phyloP scores from a whole-genome alignment of 768 basidiomycete genomes.

The Boletus tylopilopsis region DNA sequence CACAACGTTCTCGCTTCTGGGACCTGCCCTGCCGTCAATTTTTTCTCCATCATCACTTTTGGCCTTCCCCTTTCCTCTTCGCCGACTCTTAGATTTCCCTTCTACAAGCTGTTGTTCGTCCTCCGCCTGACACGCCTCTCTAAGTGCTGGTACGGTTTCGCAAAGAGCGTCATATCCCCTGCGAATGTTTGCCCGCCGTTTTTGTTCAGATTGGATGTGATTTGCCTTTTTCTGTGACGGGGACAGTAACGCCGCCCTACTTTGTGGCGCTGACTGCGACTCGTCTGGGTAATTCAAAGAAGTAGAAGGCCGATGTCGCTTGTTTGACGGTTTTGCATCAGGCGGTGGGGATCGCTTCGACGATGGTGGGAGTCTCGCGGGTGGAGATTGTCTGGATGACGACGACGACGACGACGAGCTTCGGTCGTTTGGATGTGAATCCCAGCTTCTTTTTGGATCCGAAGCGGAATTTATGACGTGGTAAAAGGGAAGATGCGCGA shows the following conservation, averaged over 20 bases:
- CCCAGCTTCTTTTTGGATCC: slow-evolving; percentile 10
- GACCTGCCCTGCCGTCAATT: slow-evolving; percentile 81
- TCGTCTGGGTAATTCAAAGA: slow-evolving; percentile 11
- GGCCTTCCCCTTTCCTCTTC: slow-evolving; percentile 35
- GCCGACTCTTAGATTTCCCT: slow-evolving; percentile 33
- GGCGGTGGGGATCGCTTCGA: slow-evolving; percentile 26
- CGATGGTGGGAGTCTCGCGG: slow-evolving; percentile 12
- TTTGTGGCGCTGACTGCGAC: slow-evolving; percentile 9
- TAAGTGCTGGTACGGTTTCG: slow-evolving; percentile 73
- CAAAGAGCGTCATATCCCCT: slow-evolving; percentile 87
- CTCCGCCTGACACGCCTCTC: slow-evolving; percentile 76
- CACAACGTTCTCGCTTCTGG: slow-evolving; percentile 88
- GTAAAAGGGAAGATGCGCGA: slow-evolving; percentile 18
- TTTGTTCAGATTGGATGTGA: slow-evolving; percentile 93
- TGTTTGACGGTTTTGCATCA: slow-evolving; percentile 26
- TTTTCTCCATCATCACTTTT: slow-evolving; percentile 56
- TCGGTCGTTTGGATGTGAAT: slow-evolving; percentile 11
- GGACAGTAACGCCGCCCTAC: slow-evolving; percentile 48
- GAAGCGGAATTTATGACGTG: slow-evolving; percentile 8
- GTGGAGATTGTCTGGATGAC: slow-evolving; percentile 26
- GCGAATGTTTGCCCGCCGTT: slow-evolving; percentile 87
- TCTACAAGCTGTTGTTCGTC: slow-evolving; percentile 47
- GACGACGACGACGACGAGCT: slow-evolving; percentile 29
- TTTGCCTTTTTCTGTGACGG: slow-evolving; percentile 90
- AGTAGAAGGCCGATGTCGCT: slow-evolving; percentile 30